Conservation (phyloP, 2,329 filamentous ascomycete species). For the Thielaviopsis euricoi region DNA sequence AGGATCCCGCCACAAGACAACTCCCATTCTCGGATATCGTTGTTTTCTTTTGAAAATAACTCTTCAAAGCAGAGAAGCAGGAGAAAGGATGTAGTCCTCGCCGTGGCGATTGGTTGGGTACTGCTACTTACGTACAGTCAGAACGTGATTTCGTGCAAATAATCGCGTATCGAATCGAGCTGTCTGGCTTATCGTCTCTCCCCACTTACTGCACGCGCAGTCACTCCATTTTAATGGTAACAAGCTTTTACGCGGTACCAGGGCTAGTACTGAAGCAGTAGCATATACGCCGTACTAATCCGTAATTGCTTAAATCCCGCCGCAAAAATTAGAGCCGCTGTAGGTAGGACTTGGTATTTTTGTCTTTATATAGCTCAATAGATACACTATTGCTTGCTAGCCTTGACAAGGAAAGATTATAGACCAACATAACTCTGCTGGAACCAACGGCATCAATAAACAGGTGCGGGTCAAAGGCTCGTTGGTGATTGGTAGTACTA, state of each 20-base stretch:
- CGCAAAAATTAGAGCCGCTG: neutral
- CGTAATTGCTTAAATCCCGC: too few species aligned
- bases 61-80: neutral
- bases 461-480: neutral
- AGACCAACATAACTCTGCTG: neutral
- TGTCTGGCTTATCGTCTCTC: neutral
- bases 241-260: neutral
- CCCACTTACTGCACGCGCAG: too few species aligned
- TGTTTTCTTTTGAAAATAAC: neutral
- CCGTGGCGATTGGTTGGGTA: too few species aligned
- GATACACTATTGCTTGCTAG: neutral
- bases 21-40: neutral
- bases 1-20: neutral
- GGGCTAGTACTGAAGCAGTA: too few species aligned
- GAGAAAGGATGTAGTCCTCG: neutral
- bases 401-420: neutral
- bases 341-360: too few species aligned
- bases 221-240: neutral
- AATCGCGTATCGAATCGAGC: neutral
- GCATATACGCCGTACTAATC: too few species aligned
- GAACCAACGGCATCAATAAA: neutral
- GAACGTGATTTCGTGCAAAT: neutral
- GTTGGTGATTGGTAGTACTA: neutral
- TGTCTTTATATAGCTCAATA: neutral
- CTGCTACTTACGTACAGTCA: too few species aligned